Percentiles rank a stretch among this genome's conserved stretches.
Conservation (phyloP, 2,329 filamentous ascomycete genomes). For the Mariannaea elegans region DNA sequence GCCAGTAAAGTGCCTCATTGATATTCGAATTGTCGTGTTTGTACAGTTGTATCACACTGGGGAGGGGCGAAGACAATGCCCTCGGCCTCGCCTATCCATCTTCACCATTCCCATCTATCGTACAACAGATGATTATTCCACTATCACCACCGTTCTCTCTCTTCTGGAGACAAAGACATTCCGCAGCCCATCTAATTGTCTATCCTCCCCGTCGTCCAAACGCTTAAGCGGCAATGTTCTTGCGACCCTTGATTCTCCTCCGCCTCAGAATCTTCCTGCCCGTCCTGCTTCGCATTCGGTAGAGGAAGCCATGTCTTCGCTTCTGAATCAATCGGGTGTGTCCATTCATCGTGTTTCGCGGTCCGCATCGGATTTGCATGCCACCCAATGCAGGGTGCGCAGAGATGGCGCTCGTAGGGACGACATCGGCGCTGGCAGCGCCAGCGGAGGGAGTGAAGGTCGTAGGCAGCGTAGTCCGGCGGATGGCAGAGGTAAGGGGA, state of each 20-base stretch:
- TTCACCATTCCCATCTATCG: constrained; percentile 28
- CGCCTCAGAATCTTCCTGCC: constrained; percentile 63
- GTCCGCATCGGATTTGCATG: constrained; percentile 65
- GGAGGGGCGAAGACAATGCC: constrained; percentile 6
- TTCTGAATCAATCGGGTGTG: constrained; percentile 66
- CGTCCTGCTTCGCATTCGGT: constrained; percentile 57
- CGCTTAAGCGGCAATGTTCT: constrained; percentile 42
- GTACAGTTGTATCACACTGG: constrained; percentile 35
- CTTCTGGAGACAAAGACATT: background rate
- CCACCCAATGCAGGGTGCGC: constrained; percentile 61
- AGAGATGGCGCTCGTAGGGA: constrained; percentile 57
- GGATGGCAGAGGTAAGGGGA: constrained; percentile 44
- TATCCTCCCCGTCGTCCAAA: background rate
- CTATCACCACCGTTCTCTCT: background rate
- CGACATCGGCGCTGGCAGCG: constrained; percentile 51
- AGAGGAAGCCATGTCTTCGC: constrained; percentile 66
- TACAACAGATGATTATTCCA: constrained; percentile 28
- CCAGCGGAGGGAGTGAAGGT: constrained; percentile 43
- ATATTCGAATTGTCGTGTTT: constrained; percentile 28
- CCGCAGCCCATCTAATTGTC: background rate
- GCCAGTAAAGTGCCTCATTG: background rate
- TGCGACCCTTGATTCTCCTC: constrained; percentile 62
- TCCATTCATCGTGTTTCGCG: constrained; percentile 65
- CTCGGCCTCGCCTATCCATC: constrained; percentile 23
- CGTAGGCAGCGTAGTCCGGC: constrained; percentile 40